Conservation (phyloP, 345 rosid genomes). For the Garcia nutans region DNA sequence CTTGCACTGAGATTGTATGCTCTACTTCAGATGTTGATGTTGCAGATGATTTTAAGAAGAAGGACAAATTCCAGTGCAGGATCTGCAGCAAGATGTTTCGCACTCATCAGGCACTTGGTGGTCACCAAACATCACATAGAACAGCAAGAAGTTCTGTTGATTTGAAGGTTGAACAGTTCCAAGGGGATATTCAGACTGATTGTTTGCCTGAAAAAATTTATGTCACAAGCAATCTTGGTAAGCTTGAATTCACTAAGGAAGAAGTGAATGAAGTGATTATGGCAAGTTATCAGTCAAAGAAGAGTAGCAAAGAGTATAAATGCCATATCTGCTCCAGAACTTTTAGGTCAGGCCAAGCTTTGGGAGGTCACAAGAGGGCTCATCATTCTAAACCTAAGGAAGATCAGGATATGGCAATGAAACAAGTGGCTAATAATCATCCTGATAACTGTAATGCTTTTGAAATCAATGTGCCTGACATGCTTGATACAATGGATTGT, state of each 20-base stretch:
- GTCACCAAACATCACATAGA: constrained; percentile 62
- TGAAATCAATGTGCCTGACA: constrained; percentile 23
- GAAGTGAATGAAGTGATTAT: constrained; percentile 23
- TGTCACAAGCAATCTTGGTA: constrained; percentile 8
- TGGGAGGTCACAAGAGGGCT: constrained; percentile 39
- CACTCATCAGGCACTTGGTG: constrained; percentile 59
- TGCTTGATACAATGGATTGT: constrained; percentile 10
- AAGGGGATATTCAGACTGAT: constrained; percentile 9
- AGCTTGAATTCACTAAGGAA: constrained; percentile 17
- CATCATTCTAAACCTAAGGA: constrained; percentile 31
- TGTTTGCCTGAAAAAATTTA: constrained; percentile 18
- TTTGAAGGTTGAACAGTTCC: constrained; percentile 17
- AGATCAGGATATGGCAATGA: constrained; percentile 5
- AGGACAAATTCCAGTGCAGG: constrained; percentile 38
- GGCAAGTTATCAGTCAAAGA: constrained; percentile 10
- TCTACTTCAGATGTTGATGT: constrained; percentile 14
- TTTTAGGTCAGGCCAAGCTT: constrained; percentile 40
- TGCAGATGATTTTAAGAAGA: constrained; percentile 11
- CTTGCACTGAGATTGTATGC: not conserved
- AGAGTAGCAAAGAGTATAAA: constrained; percentile 30
- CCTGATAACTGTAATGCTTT: constrained; percentile 14
- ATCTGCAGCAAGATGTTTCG: constrained; percentile 50
- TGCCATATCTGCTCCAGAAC: constrained; percentile 41
- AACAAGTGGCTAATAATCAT: constrained; percentile 8
- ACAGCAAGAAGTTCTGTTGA: constrained; percentile 14